Base-by-base conservation (phyloP, 139 green algal genomes). In the Micractinium conductrix region DNA sequence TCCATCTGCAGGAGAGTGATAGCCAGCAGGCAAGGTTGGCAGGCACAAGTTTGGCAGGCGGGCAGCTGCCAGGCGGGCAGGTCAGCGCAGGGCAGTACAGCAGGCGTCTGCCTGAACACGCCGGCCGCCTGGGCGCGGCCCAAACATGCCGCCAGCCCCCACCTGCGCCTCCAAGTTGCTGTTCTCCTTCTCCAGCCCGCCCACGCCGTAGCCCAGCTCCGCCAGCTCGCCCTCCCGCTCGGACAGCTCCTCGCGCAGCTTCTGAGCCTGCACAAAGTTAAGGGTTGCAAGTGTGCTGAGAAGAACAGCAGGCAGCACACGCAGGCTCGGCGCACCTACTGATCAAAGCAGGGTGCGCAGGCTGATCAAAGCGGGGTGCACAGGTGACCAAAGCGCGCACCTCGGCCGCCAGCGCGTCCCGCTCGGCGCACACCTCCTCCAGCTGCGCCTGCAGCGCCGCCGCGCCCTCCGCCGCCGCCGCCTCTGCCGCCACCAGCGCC, bases 141-240 rank as follows among this genome's bases (percentile, higher is more conserved):
- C n/a, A n/a, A n/a, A n/a, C n/a, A n/a, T n/a, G n/a, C n/a, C n/a
- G 26, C 28, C 65, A 10, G 6, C 4, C 5, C 62, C n/a, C 69
- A 84, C 78, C 84, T 87, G 84, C 33, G 84, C 84, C 74, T 87
- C 84, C 40, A 87, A 74, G 69, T 67, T 76, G 58, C 62, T 69
- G 74, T 67, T 74, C 58, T 84, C 80, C 28, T 69, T 69, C 50
- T 85, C 80, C 69, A 85, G 80, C 37, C 35, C 84, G 30, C 44
- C 69, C 71, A 86, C n/a, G 4, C 35, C 44, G 4, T 50, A 42
- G 7, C 33, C 42, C 71, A 74, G 72, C 81, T 28, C 71, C 21
- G 40, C 72, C 42, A 68, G 45, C 71, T 81, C 81, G 17, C 26
- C 72, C 55, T 65, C 42, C 19, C 10, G 53, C 42, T 65, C 44